phyloP scores from a whole-genome alignment of 345 rosid genomes.

The Euphorbia pulcherrima region DNA sequence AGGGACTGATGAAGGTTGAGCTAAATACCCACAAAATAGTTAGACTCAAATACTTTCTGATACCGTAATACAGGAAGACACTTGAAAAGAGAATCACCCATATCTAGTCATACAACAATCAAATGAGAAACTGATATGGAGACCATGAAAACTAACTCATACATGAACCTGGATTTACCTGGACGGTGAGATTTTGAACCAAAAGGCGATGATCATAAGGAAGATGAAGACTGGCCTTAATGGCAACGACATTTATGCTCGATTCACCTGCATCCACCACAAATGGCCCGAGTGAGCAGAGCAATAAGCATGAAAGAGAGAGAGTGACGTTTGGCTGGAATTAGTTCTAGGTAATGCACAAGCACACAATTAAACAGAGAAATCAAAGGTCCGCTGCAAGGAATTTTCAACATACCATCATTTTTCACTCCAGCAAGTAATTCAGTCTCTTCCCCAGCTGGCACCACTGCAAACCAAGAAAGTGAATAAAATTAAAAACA shows the following conservation, averaged over 20 bases:
- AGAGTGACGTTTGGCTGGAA: too few species aligned
- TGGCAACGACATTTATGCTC: conserved; percentile 50
- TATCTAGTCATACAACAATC: background rate
- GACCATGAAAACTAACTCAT: background rate
- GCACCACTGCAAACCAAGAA: conserved; percentile 46
- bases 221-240: conserved; percentile 80
- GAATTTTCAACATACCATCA: conserved; percentile 51
- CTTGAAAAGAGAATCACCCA: background rate
- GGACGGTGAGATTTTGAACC: conserved; percentile 80
- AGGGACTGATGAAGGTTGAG: background rate
- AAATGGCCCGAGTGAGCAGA: conserved; percentile 18
- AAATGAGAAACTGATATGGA: conserved; percentile 4
- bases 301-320: background rate
- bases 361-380: background rate
- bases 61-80: background rate
- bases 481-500: conserved; percentile 8
- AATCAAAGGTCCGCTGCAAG: background rate
- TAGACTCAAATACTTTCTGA: background rate
- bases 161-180: conserved; percentile 45
- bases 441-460: conserved; percentile 77
- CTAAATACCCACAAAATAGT: background rate
- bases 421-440: conserved; percentile 81
- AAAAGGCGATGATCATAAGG: conserved; percentile 59
- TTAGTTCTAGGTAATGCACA: background rate
- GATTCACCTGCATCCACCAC: conserved; percentile 52